phyloP scores from a whole-genome alignment of 2,329 filamentous ascomycete species.

The Sporothrix inflata region DNA sequence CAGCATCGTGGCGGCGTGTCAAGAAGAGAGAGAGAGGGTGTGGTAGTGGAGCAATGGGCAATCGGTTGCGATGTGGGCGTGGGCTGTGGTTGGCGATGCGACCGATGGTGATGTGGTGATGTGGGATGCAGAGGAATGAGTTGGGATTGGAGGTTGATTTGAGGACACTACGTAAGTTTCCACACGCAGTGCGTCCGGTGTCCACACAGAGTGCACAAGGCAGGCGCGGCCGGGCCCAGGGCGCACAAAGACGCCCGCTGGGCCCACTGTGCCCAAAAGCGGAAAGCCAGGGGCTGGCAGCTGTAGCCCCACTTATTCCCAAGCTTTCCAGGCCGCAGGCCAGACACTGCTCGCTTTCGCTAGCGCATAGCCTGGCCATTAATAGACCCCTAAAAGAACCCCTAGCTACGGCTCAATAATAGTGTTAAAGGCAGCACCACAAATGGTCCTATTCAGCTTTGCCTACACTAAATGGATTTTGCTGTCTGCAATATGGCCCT shows the following conservation, averaged over 20 bases:
- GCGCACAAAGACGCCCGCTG: too few species aligned
- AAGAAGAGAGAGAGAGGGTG: too few species aligned
- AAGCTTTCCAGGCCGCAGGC: background rate
- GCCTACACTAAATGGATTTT: background rate
- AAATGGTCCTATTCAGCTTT: background rate
- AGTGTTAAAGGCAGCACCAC: background rate
- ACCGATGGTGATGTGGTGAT: background rate
- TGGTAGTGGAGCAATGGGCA: background rate
- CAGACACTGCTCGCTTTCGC: background rate
- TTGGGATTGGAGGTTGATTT: constrained; percentile 10
- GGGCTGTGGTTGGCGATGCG: background rate
- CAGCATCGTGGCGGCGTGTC: constrained; percentile 65
- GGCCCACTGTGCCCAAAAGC: constrained; percentile 17
- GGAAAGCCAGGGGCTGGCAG: constrained; percentile 26
- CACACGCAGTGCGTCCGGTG: background rate
- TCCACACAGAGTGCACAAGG: background rate
- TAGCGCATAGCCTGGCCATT: background rate
- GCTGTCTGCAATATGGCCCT: too few species aligned
- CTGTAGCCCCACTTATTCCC: constrained; percentile 21
- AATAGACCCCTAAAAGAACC: too few species aligned
- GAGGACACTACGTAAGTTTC: constrained; percentile 24
- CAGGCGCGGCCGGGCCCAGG: constrained; percentile 16
- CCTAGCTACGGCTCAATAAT: background rate
- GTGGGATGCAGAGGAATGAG: background rate
- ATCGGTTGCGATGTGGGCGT: background rate